Evolutionary conservation across 139 green algal genomes (phyloP).

Genomic region (Edaphochlamys debaryana): DNA sequence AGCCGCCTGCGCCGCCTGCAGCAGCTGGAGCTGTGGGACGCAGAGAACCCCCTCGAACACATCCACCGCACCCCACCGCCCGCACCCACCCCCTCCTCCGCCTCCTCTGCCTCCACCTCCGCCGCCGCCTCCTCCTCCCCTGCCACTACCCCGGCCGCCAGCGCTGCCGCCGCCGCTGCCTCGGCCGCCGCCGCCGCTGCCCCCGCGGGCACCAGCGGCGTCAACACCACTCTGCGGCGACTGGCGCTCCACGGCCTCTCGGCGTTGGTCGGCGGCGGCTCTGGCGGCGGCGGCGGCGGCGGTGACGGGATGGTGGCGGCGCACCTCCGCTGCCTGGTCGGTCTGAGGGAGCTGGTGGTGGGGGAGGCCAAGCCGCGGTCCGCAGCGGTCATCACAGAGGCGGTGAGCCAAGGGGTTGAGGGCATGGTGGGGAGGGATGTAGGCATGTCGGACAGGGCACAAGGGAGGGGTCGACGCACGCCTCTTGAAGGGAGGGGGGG

Average conservation of each 20-base stretch:
- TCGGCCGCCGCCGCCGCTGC: not conserved
- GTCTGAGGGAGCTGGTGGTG: slow-evolving; percentile 31
- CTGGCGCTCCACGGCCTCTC: slow-evolving; percentile 15
- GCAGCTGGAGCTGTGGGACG: slow-evolving; percentile 39
- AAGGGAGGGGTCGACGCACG: no score
- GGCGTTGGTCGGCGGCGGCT: no score
- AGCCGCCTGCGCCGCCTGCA: slow-evolving; percentile 14
- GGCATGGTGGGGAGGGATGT: not conserved
- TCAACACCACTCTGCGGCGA: slow-evolving; percentile 11
- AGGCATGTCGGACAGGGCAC: no score
- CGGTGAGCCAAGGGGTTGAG: not conserved
- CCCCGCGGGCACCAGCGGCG: not conserved
- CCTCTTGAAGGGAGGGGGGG: no score
- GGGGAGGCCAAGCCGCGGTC: not conserved
- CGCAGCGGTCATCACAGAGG: not conserved
- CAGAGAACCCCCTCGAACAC: slow-evolving; percentile 11
- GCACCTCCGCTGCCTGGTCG: not conserved
- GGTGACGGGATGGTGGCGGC: not conserved
- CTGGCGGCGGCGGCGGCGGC: no score
- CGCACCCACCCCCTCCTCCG: no score
- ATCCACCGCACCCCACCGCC: not conserved
- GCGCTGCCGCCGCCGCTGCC: not conserved
- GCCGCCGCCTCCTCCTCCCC: no score
- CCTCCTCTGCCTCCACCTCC: not conserved
- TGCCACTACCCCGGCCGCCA: not conserved